These are phyloP conservation scores for Myxozyma udenii DNA, from an alignment of 805 yeast genomes.

Conservation along the genomic window DNA sequence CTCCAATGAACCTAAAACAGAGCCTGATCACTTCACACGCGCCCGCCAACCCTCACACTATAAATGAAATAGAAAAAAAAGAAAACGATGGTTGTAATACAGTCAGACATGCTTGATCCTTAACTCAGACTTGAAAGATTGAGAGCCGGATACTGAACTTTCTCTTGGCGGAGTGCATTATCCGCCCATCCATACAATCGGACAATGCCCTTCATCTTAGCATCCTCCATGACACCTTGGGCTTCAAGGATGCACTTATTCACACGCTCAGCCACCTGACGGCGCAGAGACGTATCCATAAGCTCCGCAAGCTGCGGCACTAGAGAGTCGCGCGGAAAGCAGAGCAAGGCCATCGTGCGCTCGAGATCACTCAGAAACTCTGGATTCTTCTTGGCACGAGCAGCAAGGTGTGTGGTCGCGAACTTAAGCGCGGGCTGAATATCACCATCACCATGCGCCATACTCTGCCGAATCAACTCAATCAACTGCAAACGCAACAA, in stretches of 20 bases:
- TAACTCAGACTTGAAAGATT: constrained; percentile 3
- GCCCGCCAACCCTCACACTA: too few relatives aligned
- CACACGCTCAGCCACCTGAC: constrained; percentile 65
- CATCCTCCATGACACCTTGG: constrained; percentile 39
- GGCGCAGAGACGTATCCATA: constrained; percentile 58
- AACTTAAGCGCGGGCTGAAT: constrained; percentile 36
- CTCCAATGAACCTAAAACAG: too few relatives aligned
- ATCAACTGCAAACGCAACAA: constrained; percentile 68
- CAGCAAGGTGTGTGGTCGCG: constrained; percentile 48
- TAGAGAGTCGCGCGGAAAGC: constrained; percentile 43
- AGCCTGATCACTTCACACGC: too few relatives aligned
- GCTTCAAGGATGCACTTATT: constrained; percentile 58
- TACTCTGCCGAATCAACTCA: constrained; percentile 69
- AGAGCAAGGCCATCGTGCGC: constrained; percentile 75
- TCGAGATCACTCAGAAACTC: constrained; percentile 70
- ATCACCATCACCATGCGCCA: constrained; percentile 19
- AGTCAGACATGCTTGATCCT: too few relatives aligned
- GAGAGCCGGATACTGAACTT: constrained; percentile 16
- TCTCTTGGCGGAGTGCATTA: constrained; percentile 39
- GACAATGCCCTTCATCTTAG: constrained; percentile 52
- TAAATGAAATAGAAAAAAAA: too few relatives aligned
- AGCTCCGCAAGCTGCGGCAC: constrained; percentile 50
- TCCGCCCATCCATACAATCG: constrained; percentile 67
- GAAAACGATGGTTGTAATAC: too few relatives aligned
- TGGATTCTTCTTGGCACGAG: constrained; percentile 52